phyloP scores from a whole-genome alignment of 2,329 filamentous ascomycete genomes.

The Metarhizium album region DNA sequence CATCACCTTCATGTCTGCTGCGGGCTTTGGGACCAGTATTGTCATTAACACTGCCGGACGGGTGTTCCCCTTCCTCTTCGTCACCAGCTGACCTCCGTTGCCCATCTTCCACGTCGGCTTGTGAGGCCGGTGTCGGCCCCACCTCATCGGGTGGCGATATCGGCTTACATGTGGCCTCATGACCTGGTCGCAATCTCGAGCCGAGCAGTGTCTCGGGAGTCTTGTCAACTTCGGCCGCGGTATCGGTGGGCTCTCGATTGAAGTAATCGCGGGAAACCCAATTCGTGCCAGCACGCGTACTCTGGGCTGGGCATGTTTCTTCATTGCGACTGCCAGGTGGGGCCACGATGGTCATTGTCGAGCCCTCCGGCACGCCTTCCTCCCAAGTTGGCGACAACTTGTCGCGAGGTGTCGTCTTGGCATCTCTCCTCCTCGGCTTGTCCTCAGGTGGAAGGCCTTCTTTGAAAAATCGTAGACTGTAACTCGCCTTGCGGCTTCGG shows the following conservation, averaged over 20 bases:
- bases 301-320: not conserved
- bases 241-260: conserved; percentile 7
- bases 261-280: conserved; percentile 9
- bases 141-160: conserved; percentile 12
- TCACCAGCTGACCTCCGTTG: conserved; percentile 29
- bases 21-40: not conserved
- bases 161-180: conserved; percentile 12
- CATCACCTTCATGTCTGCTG: conserved; percentile 13
- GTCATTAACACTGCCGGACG: conserved; percentile 11
- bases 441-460: conserved; percentile 52
- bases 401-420: conserved; percentile 26
- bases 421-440: conserved; percentile 42
- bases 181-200: conserved; percentile 10
- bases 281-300: not conserved
- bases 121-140: conserved; percentile 15
- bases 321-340: not conserved
- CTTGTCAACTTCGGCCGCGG: conserved; percentile 2
- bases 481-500: conserved; percentile 56
- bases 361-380: conserved; percentile 11
- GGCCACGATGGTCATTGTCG: not conserved
- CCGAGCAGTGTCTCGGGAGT: conserved; percentile 9
- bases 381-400: conserved; percentile 29
- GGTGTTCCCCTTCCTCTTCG: conserved; percentile 26
- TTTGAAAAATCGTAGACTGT: conserved; percentile 56
- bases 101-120: conserved; percentile 17